Conservation (phyloP, 495 filamentous ascomycete species). For the Darksidea phi region DNA sequence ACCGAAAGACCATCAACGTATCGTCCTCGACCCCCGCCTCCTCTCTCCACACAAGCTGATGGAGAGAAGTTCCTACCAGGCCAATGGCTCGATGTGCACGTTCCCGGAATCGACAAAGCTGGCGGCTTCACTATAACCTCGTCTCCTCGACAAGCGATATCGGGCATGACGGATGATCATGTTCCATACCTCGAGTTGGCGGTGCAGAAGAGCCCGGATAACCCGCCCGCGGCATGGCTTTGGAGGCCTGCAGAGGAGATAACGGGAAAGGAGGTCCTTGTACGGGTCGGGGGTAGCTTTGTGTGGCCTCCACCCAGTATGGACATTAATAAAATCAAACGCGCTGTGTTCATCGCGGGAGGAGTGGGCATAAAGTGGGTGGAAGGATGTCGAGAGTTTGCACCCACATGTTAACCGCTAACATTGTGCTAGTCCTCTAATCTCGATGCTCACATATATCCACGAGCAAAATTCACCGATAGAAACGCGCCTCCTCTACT, state of each 20-base stretch:
- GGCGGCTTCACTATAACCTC: conserved; percentile 91
- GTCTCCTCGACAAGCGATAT: conserved; percentile 49
- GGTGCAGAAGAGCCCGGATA: conserved; percentile 63
- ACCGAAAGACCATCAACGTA: conserved; percentile 31
- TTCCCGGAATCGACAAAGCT: conserved; percentile 63
- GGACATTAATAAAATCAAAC: conserved; percentile 47
- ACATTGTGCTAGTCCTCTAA: conserved; percentile 39
- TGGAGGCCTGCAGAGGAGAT: conserved; percentile 60
- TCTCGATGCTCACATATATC: conserved; percentile 45
- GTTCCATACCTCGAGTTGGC: conserved; percentile 67
- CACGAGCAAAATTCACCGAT: conserved; percentile 29
- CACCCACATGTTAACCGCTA: background rate
- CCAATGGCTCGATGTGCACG: conserved; percentile 87
- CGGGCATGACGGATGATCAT: conserved; percentile 4
- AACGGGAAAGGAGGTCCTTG: conserved; percentile 55
- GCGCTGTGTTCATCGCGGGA: conserved; percentile 72
- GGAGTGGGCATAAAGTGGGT: conserved; percentile 80
- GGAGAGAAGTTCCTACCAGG: conserved; percentile 67
- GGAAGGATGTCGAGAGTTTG: conserved; percentile 21
- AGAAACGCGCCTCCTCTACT: conserved; percentile 41
- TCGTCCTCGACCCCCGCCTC: background rate
- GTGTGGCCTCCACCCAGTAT: conserved; percentile 64
- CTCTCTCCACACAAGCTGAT: conserved; percentile 20
- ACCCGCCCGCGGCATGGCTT: conserved; percentile 73
- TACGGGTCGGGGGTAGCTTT: conserved; percentile 79